Conservation (phyloP, 2,329 filamentous ascomycete genomes). For the Drechmeria coniospora region DNA sequence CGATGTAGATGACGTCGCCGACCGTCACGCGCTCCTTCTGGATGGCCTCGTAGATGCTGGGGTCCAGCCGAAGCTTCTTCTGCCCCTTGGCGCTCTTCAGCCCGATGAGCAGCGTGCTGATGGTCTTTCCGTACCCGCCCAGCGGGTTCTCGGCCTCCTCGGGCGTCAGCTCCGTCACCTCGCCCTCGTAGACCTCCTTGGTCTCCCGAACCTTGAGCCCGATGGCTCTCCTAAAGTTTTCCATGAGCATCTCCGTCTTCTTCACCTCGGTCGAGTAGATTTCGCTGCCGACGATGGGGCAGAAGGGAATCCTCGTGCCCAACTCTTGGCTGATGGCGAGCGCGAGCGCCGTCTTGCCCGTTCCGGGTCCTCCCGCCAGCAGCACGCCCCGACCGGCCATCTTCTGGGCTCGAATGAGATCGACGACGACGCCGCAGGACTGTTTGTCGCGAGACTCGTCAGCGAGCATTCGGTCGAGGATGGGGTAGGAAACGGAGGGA, state of each 20-base stretch:
- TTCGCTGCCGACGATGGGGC: conserved; percentile 94
- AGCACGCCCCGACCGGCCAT: conserved; percentile 93
- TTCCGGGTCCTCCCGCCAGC: conserved; percentile 85
- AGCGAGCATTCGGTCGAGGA: conserved; percentile 5
- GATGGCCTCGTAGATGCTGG: conserved; percentile 97
- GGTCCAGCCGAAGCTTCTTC: conserved; percentile 93
- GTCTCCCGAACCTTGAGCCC: conserved; percentile 94
- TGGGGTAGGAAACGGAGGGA: no score
- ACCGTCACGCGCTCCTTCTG: conserved; percentile 95
- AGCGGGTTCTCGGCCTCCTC: conserved; percentile 97
- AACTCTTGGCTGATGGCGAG: conserved; percentile 93
- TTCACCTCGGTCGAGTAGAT: conserved; percentile 97
- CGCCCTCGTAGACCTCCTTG: conserved; percentile 98
- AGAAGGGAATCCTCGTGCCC: conserved; percentile 96
- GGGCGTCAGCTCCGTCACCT: conserved; percentile 92
- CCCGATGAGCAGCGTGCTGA: conserved; percentile 86
- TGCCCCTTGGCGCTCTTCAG: conserved; percentile 92
- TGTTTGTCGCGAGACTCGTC: conserved; percentile 21
- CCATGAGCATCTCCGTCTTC: conserved; percentile 98
- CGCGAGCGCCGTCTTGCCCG: conserved; percentile 91
- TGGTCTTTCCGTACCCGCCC: conserved; percentile 92
- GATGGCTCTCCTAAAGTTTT: conserved; percentile 95
- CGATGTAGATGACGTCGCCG: conserved; percentile 97
- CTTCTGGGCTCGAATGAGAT: conserved; percentile 89
- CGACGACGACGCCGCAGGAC: conserved; percentile 92